These are phyloP conservation scores for Paracamarosporium sp. DNA, from an alignment of 2,329 filamentous ascomycete species.

Conservation along the genomic window DNA sequence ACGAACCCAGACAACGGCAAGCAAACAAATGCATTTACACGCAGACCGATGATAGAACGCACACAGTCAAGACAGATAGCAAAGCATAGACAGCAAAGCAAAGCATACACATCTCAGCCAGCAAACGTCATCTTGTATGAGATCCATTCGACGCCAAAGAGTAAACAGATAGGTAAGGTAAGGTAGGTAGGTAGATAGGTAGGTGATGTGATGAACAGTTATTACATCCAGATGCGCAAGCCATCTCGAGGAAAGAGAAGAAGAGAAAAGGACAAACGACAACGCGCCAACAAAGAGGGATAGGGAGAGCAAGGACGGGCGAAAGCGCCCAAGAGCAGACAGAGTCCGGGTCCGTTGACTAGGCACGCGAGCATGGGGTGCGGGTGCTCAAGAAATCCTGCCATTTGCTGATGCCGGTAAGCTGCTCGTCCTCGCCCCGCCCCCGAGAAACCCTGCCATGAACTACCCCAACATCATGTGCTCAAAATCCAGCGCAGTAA, in stretches of 20 bases:
- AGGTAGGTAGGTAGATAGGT: conserved; percentile 5
- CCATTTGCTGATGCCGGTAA: conserved; percentile 36
- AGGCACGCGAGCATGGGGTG: conserved; percentile 3
- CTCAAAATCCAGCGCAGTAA: conserved; percentile 47
- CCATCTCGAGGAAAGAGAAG: conserved; percentile 16
- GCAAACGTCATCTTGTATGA: conserved; percentile 4
- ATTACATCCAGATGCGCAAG: conserved; percentile 31
- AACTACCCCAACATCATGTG: conserved; percentile 50
- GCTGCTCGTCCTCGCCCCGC: conserved; percentile 34
- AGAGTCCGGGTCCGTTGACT: not conserved
- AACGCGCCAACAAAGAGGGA: conserved; percentile 14
- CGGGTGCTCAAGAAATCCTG: conserved; percentile 15
- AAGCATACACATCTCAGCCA: not conserved
- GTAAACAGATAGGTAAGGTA: conserved; percentile 11
- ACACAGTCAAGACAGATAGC: no score
- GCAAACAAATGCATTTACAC: no score
- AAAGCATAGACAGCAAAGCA: not conserved
- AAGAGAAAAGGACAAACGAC: conserved; percentile 13
- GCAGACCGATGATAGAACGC: no score
- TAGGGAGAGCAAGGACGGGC: conserved; percentile 17
- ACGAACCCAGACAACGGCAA: no score
- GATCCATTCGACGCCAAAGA: conserved; percentile 21
- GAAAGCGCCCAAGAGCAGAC: not conserved
- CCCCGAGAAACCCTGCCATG: conserved; percentile 42
- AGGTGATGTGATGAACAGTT: conserved; percentile 22